Base-by-base conservation (phyloP, 176 grass and related monocot species). In the Eleusine coracana region DNA sequence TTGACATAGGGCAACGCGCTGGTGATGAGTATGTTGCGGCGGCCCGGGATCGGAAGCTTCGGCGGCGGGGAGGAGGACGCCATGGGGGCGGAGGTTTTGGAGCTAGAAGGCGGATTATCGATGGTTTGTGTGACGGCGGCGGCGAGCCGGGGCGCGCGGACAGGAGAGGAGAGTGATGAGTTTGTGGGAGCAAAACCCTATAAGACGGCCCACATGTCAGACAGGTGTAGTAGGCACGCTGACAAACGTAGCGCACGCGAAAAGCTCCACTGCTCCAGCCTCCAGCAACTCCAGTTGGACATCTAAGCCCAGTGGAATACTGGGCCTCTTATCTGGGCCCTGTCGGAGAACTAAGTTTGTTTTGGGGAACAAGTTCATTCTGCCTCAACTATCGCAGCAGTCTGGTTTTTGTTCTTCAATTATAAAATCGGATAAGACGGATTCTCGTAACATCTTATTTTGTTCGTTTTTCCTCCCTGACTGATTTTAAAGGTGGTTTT, bases 1-100 rank as follows among this genome's bases (percentile, higher is more conserved):
- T 96, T 96, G 73, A 93, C 90, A 55, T 96, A 96, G 18, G 93
- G 93, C 64, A 96, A 49, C 17, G 93, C 93, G 83, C 93, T 93
- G 23, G 93, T 96, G 86, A 96, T 91, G 37, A 96, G 86, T 80
- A 96, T 72, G 67, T 96, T 96, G n/a, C 90, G 90, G 62, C 88
- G 93, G 36, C 90, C 88, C 31, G 88, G 86, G 23, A 93, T 71
- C 68, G 93, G 93, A 54, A 92, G 88, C 85, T 84, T 92, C 31
- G 84, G 73, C 39, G 80, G 68, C 31, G 87, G 69, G 20, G 85
- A 31, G 27, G 60, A 42, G 50, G 78, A 76, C 40, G 52, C 70
- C 82, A 89, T 81, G 60, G 62, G 28, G 1, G 10, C 10, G 60
- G 60, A 63, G 60, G 60, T 13, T 59, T 84, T 67, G 73, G 74